Evolutionary conservation across 2,329 filamentous ascomycete species (phyloP), one percentile per base, ranked within the genome.

Genomic region (Phoma sp.): DNA sequence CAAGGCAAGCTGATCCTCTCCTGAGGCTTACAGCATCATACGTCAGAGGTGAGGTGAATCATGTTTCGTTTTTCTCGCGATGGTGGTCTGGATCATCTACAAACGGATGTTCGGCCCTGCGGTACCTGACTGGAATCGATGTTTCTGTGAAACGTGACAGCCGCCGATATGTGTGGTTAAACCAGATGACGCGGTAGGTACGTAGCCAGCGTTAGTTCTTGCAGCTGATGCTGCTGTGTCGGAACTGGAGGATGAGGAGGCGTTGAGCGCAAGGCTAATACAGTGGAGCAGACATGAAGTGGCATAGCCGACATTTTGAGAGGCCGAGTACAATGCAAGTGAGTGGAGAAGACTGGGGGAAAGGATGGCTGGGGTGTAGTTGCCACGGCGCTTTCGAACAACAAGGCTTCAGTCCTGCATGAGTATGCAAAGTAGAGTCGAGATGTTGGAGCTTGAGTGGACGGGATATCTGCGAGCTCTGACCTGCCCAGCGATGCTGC

Each of bases 1-100:
- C 42, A 42, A 26, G 32, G 29, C 30, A 26, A 32, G 14, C 36
- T 21, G 42, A 20, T 33, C 37, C 25, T 40, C 9, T 33, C 29
- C 18, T 29, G 14, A 2, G 20, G 9, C 11, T 40, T 9, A 17
- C 28, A 32, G 21, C 17, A 29, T 34, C 4, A 15, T 21, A 42
- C 29, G 26, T 42, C 23, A 30, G 42, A 30, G 30, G 7, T 34
- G 37, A 40, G 30, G 36, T 51, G 36, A 36, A 32, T 42, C 50
- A 53, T 47, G 37, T 47, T 53, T 53, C 43, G 30, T 53, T 53
- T 47, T 53, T 45, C 33, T 40, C 11, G 17, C 29, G n/a, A 12
- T 33, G 21, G 20, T 53, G 50, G n/a, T 47, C 50, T 53, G n/a
- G 38, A 38, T 42, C 26, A 21, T 25, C 30, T 42, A 17, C n/a